These are phyloP conservation scores for Orbilia javanica DNA, from an alignment of 2,329 filamentous ascomycete species.

Conservation along the genomic window DNA sequence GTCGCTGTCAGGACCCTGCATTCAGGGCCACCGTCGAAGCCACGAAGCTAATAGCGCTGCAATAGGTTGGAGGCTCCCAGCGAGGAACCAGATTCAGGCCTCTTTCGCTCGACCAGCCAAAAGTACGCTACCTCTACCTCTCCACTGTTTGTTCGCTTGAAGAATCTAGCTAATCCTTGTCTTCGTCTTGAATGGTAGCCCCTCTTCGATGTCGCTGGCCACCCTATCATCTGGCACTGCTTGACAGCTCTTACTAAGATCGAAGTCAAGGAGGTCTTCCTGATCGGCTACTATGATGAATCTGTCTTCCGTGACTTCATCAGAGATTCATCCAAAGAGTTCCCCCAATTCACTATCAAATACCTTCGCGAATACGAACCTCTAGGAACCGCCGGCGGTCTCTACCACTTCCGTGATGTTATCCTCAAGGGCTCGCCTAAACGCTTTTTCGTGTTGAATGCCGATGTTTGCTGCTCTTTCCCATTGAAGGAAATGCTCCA, in stretches of 20 bases:
- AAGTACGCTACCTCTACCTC: slow-evolving; percentile 72
- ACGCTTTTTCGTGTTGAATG: slow-evolving; percentile 96
- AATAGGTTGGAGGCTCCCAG: slow-evolving; percentile 90
- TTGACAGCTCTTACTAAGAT: slow-evolving; percentile 91
- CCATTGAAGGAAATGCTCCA: slow-evolving; percentile 95
- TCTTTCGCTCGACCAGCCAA: slow-evolving; percentile 93
- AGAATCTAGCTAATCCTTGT: slow-evolving; percentile 17
- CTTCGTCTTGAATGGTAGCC: slow-evolving; percentile 74
- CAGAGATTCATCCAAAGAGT: slow-evolving; percentile 86
- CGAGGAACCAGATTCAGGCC: slow-evolving; percentile 95
- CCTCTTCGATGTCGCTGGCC: slow-evolving; percentile 96
- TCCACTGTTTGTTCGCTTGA: background rate
- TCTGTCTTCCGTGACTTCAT: slow-evolving; percentile 97
- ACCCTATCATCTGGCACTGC: slow-evolving; percentile 98
- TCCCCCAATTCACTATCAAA: slow-evolving; percentile 88
- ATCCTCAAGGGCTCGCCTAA: slow-evolving; percentile 96
- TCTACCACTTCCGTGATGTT: slow-evolving; percentile 99
- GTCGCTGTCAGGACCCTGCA: background rate
- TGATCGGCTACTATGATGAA: slow-evolving; percentile 99
- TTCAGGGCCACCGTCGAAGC: slow-evolving; percentile 46
- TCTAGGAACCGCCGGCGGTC: slow-evolving; percentile 91
- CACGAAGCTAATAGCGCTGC: slow-evolving; percentile 60
- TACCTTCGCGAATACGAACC: slow-evolving; percentile 98
- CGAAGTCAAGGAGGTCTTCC: slow-evolving; percentile 93
- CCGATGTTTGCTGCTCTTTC: slow-evolving; percentile 98